Conservation (phyloP, 768 basidiomycete genomes). For the Psilocybe cyanescens region DNA sequence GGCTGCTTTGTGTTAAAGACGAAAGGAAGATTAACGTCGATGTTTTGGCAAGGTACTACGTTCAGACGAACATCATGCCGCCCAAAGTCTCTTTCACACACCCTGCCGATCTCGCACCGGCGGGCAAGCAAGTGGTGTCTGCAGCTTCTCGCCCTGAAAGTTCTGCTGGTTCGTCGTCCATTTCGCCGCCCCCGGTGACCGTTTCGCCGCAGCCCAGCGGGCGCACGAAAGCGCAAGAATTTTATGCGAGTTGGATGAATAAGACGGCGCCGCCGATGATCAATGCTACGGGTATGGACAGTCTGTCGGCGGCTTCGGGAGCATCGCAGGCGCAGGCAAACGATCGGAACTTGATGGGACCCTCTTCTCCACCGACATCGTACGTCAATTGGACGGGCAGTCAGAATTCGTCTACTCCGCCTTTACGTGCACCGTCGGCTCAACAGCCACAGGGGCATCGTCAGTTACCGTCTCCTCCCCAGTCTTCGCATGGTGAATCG, state of each 20-base stretch:
- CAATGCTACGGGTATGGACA: background rate
- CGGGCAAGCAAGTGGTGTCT: constrained; percentile 16
- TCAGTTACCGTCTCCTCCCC: background rate
- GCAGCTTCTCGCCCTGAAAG: constrained; percentile 5
- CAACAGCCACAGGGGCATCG: background rate
- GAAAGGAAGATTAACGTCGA: background rate
- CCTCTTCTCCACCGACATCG: background rate
- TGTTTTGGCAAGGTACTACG: constrained; percentile 33
- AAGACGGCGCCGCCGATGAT: constrained; percentile 25
- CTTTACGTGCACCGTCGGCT: background rate
- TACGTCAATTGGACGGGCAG: background rate
- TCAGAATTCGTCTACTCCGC: background rate
- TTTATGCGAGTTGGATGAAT: constrained; percentile 45
- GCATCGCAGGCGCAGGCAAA: background rate
- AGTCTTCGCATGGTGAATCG: background rate
- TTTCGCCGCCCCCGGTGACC: constrained; percentile 1
- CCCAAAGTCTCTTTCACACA: constrained; percentile 38
- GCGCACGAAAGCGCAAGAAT: constrained; percentile 41
- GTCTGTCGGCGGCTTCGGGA: background rate
- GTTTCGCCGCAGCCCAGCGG: constrained; percentile 18
- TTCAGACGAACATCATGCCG: constrained; percentile 32
- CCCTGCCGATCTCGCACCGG: constrained; percentile 27
- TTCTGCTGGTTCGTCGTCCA: background rate
- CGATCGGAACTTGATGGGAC: background rate
- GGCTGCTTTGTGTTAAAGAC: background rate